A percentile compares a stretch with the other conserved stretches of the same genome.
phyloP scores from a whole-genome alignment of 768 basidiomycete species.

The Grammothele lineata region DNA sequence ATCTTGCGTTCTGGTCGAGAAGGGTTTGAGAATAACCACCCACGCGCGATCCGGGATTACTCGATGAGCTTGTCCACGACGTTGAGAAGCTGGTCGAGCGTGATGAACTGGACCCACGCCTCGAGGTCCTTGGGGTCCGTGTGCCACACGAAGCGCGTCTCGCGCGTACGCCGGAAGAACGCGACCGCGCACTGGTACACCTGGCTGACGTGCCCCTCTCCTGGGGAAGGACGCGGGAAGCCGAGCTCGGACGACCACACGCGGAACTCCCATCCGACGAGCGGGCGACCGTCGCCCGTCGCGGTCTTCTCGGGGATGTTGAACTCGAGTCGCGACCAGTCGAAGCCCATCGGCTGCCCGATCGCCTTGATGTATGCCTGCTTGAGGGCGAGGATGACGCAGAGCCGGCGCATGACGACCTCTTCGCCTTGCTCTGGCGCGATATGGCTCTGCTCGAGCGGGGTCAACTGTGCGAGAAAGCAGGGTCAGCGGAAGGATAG shows the following conservation, averaged over 20 bases:
- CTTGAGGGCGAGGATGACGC: constrained; percentile 76
- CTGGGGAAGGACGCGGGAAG: constrained; percentile 42
- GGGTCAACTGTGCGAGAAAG: constrained; percentile 38
- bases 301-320: constrained; percentile 62
- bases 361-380: constrained; percentile 81
- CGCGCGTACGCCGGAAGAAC: constrained; percentile 65
- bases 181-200: constrained; percentile 74
- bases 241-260: constrained; percentile 72
- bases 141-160: constrained; percentile 71
- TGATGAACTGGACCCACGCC: constrained; percentile 82
- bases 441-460: constrained; percentile 50
- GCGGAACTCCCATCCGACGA: constrained; percentile 85
- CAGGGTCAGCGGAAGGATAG: background rate
- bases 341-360: constrained; percentile 76
- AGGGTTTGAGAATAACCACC: too few species aligned
- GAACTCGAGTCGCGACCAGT: constrained; percentile 79
- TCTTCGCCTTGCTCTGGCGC: constrained; percentile 52
- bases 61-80: constrained; percentile 73
- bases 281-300: constrained; percentile 60
- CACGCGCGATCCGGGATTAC: constrained; percentile 19
- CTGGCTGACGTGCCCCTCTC: constrained; percentile 54
- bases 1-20: too few species aligned
- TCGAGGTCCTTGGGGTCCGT: constrained; percentile 62
- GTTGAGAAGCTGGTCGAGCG: constrained; percentile 76
- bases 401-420: constrained; percentile 66